Evolutionary conservation across 257 asterid species (phyloP).

Genomic region (Cruciata laevipes): DNA sequence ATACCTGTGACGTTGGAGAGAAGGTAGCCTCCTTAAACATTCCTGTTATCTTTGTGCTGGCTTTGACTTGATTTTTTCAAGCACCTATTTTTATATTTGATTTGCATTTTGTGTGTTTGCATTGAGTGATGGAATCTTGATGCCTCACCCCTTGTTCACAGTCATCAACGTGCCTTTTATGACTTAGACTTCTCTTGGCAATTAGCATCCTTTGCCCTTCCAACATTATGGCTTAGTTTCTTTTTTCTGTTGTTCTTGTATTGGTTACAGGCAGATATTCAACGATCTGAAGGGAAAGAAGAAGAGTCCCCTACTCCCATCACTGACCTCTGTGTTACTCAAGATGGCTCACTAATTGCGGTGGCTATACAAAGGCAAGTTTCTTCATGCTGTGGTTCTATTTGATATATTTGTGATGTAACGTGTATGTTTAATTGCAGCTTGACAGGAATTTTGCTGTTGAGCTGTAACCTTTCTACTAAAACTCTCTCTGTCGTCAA

Average conservation of each 20-base stretch:
- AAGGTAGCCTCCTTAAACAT: slow-evolving; percentile 37
- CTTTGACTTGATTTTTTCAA: too few relatives aligned
- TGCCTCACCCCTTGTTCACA: background rate
- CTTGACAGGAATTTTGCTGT: slow-evolving; percentile 67
- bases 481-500: slow-evolving; percentile 48
- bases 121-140: background rate
- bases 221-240: background rate
- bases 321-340: slow-evolving; percentile 58
- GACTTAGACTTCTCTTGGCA: background rate
- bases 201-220: background rate
- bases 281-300: slow-evolving; percentile 36
- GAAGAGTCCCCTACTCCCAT: slow-evolving; percentile 50
- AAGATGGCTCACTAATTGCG: slow-evolving; percentile 61
- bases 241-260: background rate
- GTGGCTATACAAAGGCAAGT: slow-evolving; percentile 71
- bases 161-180: background rate
- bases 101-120: background rate
- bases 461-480: slow-evolving; percentile 48
- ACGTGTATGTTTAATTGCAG: slow-evolving; percentile 24
- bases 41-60: slow-evolving; percentile 6
- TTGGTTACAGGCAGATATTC: slow-evolving; percentile 54
- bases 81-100: too few relatives aligned
- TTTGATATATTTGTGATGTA: background rate
- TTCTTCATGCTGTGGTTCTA: slow-evolving; percentile 5
- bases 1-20: slow-evolving; percentile 62